Evolutionary conservation across 768 basidiomycete genomes (phyloP).

Genomic region (Suillus sp.): DNA sequence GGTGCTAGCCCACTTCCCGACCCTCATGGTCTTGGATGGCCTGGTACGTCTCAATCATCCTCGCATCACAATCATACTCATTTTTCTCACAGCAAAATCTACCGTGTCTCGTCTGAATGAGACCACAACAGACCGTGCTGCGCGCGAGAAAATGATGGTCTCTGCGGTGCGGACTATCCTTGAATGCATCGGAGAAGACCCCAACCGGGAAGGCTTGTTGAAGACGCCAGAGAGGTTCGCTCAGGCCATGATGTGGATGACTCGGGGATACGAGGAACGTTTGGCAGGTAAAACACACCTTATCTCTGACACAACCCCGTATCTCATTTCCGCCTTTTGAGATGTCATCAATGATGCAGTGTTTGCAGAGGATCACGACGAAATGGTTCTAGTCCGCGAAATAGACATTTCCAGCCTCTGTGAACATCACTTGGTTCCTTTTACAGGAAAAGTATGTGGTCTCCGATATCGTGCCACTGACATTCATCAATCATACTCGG

Average conservation of each 20-base stretch:
- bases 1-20: conserved; percentile 42
- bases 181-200: conserved; percentile 98
- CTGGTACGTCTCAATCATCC: conserved; percentile 53
- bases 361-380: conserved; percentile 98
- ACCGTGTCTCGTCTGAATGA: conserved; percentile 84
- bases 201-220: conserved; percentile 88
- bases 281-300: conserved; percentile 64
- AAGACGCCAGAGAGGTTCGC: conserved; percentile 95
- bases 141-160: conserved; percentile 75
- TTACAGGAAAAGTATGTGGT: conserved; percentile 88
- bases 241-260: conserved; percentile 99
- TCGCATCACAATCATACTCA: conserved; percentile 15
- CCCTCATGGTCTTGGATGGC: conserved; percentile 89
- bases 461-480: conserved; percentile 5
- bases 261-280: conserved; percentile 95
- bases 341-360: conserved; percentile 99
- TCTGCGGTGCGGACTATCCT: conserved; percentile 88
- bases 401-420: conserved; percentile 97
- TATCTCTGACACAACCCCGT: conserved; percentile 15
- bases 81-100: conserved; percentile 70
- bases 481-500: conserved; percentile 25
- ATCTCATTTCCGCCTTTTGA: conserved; percentile 33
- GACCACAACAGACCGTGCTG: conserved; percentile 68
- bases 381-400: conserved; percentile 98
- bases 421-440: conserved; percentile 98